These are phyloP conservation scores for Sanguinoderma infundibulare DNA, from an alignment of 1,284 basidiomycete species.

Conservation along the genomic window DNA sequence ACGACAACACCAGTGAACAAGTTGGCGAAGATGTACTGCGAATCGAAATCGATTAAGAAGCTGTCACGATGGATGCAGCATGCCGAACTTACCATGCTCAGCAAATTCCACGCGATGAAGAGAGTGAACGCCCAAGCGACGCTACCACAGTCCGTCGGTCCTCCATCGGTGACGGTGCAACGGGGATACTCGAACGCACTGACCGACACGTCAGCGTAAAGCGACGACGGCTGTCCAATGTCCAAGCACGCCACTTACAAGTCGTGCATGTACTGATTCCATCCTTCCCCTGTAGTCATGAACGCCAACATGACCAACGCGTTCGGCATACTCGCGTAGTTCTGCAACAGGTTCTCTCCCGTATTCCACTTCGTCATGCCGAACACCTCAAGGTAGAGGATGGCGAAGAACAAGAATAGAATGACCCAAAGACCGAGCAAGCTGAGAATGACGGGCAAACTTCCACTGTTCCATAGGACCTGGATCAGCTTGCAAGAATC, in stretches of 20 bases:
- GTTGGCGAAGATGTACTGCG: slow-evolving; percentile 92
- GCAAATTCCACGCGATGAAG: slow-evolving; percentile 96
- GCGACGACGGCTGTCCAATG: neutral
- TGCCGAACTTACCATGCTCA: slow-evolving; percentile 82
- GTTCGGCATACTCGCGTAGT: slow-evolving; percentile 84
- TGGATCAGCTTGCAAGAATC: neutral
- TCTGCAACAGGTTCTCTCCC: slow-evolving; percentile 73
- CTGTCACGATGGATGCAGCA: slow-evolving; percentile 4
- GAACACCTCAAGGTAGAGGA: slow-evolving; percentile 92
- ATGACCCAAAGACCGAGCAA: slow-evolving; percentile 91
- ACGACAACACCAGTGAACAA: slow-evolving; percentile 97
- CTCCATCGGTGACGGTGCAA: slow-evolving; percentile 71
- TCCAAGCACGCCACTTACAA: slow-evolving; percentile 57
- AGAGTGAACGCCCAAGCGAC: slow-evolving; percentile 83
- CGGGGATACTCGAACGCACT: slow-evolving; percentile 81
- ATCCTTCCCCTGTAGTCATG: slow-evolving; percentile 84
- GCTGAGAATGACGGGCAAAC: slow-evolving; percentile 87
- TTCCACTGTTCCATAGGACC: slow-evolving; percentile 57
- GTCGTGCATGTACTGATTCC: slow-evolving; percentile 97
- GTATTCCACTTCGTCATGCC: slow-evolving; percentile 89
- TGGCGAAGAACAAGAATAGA: slow-evolving; percentile 92
- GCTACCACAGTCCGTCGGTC: slow-evolving; percentile 91
- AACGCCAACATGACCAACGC: slow-evolving; percentile 87
- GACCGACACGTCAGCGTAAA: slow-evolving; percentile 10
- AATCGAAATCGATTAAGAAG: neutral